A percentile compares a stretch with the other conserved stretches of the same genome.
Evolutionary conservation across 164 flowering plant species (phyloP).

Genomic region (Malania oleifera): DNA sequence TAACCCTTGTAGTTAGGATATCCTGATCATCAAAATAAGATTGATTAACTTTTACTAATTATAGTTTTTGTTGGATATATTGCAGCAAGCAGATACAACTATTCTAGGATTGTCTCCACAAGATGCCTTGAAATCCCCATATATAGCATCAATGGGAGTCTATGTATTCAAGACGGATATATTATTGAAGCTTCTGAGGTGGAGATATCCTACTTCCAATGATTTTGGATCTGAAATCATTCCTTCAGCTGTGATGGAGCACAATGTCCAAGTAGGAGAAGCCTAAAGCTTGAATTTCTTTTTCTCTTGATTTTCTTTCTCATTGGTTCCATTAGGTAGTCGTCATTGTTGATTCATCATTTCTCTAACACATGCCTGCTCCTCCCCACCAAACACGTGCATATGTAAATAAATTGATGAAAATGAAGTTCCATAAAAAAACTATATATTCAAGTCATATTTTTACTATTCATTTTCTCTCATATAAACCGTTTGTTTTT

Average conservation of each 20-base stretch:
- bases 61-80: constrained; percentile 2
- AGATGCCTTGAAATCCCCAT: constrained; percentile 64
- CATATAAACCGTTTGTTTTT: no score
- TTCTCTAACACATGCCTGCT: no score
- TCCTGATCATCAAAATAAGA: not conserved
- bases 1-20: no score
- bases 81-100: constrained; percentile 82
- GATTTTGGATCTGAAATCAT: constrained; percentile 98
- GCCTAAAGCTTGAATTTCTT: not conserved
- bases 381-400: no score
- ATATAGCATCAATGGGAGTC: constrained; percentile 97
- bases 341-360: no score
- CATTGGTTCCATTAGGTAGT: not conserved
- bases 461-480: no score
- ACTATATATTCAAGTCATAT: no score
- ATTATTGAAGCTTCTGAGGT: constrained; percentile 62
- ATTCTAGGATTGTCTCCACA: constrained; percentile 59
- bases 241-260: constrained; percentile 75
- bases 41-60: constrained; percentile 3
- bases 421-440: no score
- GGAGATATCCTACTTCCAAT: constrained; percentile 79
- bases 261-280: constrained; percentile 59
- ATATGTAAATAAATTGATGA: no score
- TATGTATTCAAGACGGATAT: constrained; percentile 77
- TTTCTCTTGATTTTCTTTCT: not conserved